These are phyloP conservation scores for Linnemannia elongata DNA, from an alignment of 192 early-diverging fungal species.

Conservation along the genomic window DNA sequence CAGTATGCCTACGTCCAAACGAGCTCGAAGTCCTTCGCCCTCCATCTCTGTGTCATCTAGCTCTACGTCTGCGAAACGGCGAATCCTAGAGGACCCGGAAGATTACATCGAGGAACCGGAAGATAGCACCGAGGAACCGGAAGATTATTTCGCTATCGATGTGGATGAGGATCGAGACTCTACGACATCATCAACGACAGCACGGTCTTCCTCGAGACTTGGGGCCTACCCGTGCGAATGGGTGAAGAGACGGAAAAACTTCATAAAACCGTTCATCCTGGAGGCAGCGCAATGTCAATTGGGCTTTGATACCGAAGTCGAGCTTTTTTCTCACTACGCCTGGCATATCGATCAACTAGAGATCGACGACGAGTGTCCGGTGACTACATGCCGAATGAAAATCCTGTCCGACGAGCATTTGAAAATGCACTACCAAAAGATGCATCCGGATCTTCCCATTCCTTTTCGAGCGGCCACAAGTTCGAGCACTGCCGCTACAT, in stretches of 20 bases:
- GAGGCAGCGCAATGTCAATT: background rate
- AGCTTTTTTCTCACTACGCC: slow-evolving; percentile 13
- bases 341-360: slow-evolving; percentile 3
- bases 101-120: background rate
- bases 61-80: no score
- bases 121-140: background rate
- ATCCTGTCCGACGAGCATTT: background rate
- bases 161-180: background rate
- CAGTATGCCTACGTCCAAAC: no score
- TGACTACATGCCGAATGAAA: slow-evolving; percentile 9
- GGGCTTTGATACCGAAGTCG: background rate
- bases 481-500: background rate
- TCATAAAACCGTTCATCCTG: background rate
- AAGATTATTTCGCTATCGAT: background rate
- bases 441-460: background rate
- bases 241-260: background rate
- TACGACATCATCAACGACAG: background rate
- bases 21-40: no score
- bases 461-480: no score
- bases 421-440: background rate
- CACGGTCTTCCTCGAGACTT: background rate
- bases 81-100: background rate
- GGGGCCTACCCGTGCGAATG: background rate
- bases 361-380: background rate
- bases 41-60: no score